A percentile compares a stretch with the other conserved stretches of the same genome.
Evolutionary conservation across 495 filamentous ascomycete species (phyloP).

Genomic region (Penicillium pulvis): DNA sequence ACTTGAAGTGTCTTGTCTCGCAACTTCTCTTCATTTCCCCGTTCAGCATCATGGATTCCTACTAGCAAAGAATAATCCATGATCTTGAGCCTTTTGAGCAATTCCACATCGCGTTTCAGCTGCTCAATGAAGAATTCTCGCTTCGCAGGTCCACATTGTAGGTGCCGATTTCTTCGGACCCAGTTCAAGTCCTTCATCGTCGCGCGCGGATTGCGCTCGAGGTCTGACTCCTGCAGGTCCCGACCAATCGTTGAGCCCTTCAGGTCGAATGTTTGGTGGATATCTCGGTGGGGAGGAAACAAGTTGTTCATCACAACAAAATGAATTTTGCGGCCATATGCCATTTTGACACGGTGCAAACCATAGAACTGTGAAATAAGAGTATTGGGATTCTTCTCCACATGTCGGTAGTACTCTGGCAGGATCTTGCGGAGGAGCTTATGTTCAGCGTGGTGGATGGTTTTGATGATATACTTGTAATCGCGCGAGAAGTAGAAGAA

Average conservation of each 20-base stretch:
- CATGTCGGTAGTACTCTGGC: slow-evolving; percentile 91
- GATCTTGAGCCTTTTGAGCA: slow-evolving; percentile 85
- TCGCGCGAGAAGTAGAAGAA: slow-evolving; percentile 99
- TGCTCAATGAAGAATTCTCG: slow-evolving; percentile 85
- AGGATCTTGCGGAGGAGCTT: slow-evolving; percentile 91
- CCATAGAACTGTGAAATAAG: slow-evolving; percentile 98
- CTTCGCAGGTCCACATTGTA: slow-evolving; percentile 87
- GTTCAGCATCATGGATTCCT: slow-evolving; percentile 86
- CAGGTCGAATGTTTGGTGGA: slow-evolving; percentile 94
- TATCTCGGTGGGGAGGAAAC: slow-evolving; percentile 95
- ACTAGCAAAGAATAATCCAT: slow-evolving; percentile 99
- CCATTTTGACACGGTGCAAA: slow-evolving; percentile 96
- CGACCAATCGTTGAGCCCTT: slow-evolving; percentile 97
- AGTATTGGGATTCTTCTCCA: slow-evolving; percentile 91
- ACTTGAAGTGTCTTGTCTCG: slow-evolving; percentile 94
- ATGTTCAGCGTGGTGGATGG: slow-evolving; percentile 95
- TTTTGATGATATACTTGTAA: slow-evolving; percentile 99
- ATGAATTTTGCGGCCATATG: slow-evolving; percentile 97
- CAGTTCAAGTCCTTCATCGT: slow-evolving; percentile 98
- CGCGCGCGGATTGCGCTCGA: slow-evolving; percentile 85
- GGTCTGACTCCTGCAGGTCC: slow-evolving; percentile 84
- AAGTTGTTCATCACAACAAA: slow-evolving; percentile 99
- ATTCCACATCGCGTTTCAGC: slow-evolving; percentile 79
- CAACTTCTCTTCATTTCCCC: slow-evolving; percentile 93
- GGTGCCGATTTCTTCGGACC: slow-evolving; percentile 79